Percentiles rank a stretch among this genome's conserved stretches.
These are phyloP conservation scores for Penicilliopsis zonata DNA, from an alignment of 495 filamentous ascomycete genomes.

Conservation along the genomic window DNA sequence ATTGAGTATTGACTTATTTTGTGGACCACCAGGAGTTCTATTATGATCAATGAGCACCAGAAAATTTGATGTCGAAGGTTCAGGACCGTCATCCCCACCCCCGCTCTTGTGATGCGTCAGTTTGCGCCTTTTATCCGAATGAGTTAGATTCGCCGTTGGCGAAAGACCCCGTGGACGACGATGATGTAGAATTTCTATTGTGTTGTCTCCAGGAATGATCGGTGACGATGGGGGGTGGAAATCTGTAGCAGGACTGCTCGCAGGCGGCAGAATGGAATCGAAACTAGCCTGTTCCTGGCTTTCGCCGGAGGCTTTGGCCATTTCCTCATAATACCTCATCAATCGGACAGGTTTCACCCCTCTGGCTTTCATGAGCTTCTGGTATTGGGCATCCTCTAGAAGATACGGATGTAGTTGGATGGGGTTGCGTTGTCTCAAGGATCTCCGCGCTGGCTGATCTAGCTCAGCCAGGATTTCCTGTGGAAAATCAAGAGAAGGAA, in stretches of 20 bases:
- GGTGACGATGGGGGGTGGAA: conserved; percentile 12
- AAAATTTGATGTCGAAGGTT: conserved; percentile 5
- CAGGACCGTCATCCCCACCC: too few species aligned
- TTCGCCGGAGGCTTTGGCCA: conserved; percentile 25
- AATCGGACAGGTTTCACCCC: conserved; percentile 53
- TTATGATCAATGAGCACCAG: conserved; percentile 17
- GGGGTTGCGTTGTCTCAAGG: conserved; percentile 55
- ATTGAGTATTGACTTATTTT: conserved; percentile 12
- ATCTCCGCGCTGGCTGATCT: conserved; percentile 22
- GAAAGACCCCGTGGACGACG: conserved; percentile 5
- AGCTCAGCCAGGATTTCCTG: conserved; percentile 21
- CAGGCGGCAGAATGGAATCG: conserved; percentile 14
- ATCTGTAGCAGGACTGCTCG: conserved; percentile 20
- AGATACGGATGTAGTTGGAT: conserved; percentile 68
- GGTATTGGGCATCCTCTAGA: conserved; percentile 56
- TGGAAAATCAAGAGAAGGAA: conserved; percentile 16
- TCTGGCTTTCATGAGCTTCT: conserved; percentile 42
- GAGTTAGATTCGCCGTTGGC: conserved; percentile 1
- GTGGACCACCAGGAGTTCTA: conserved; percentile 4
- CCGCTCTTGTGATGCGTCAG: conserved; percentile 12
- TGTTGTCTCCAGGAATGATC: conserved; percentile 1
- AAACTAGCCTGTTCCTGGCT: conserved; percentile 34
- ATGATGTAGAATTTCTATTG: too few species aligned
- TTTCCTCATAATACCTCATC: conserved; percentile 14
- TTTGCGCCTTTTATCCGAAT: conserved; percentile 20